Evolutionary conservation across 305 asterid genomes (phyloP).

Genomic region (Withania somnifera): DNA sequence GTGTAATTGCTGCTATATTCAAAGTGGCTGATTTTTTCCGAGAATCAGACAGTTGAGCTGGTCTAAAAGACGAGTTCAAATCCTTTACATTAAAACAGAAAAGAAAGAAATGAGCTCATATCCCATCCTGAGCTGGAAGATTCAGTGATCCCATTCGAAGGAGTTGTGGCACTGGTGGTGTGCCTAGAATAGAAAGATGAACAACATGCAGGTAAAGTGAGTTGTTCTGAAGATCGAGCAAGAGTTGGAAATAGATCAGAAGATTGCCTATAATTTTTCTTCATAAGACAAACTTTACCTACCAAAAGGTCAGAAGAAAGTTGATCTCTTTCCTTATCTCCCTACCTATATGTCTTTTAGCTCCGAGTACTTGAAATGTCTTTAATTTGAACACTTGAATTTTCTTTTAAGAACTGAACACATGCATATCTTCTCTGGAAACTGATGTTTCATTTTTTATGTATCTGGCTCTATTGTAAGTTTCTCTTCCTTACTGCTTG

Average conservation of each 20-base stretch:
- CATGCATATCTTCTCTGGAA: background rate
- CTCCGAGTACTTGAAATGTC: background rate
- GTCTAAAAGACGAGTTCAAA: background rate
- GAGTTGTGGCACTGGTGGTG: background rate
- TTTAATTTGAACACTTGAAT: background rate
- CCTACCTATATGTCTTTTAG: background rate
- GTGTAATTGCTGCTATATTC: background rate
- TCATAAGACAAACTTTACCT: background rate
- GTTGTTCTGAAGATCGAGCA: background rate
- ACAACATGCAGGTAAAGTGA: background rate
- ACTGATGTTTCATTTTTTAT: background rate
- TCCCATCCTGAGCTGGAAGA: background rate
- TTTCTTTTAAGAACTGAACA: background rate
- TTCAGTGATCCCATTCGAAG: background rate
- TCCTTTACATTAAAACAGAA: background rate
- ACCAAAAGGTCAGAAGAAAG: background rate
- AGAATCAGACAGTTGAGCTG: constrained; percentile 1
- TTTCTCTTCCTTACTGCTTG: background rate
- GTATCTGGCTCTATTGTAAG: background rate
- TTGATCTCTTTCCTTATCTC: background rate
- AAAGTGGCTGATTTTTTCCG: background rate
- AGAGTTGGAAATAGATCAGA: background rate
- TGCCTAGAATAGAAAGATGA: background rate
- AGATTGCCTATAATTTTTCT: background rate
- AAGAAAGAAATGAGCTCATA: background rate